Evolutionary conservation across 805 yeast genomes (phyloP), one percentile per base, ranked within the genome.

Genomic region (Sugiyamaella americana): DNA sequence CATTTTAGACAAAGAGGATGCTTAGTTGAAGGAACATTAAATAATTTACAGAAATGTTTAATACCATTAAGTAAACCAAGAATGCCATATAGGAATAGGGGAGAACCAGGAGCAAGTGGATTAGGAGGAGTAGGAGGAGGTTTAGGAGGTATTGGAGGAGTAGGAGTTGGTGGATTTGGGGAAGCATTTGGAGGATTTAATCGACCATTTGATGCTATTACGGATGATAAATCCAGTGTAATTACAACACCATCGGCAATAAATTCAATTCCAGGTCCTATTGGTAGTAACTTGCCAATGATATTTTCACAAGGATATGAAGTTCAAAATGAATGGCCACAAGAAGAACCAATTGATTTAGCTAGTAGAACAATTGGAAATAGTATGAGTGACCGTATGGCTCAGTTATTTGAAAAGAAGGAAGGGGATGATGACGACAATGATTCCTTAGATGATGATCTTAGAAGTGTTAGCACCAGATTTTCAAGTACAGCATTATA

Each of bases 11-110:
- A 86, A 56, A 77, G 75, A 47, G 95, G 95, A 1, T 84, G 94
- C 64, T 69, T 89, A 26, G 97, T 89, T 22, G 96, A 89, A 63
- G 97, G 97, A 8, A 79, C 87, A 1, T 70, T 89, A 54, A 91
- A 84, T 49, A 84, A 80, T 55, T 71, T 89, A 52, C 93, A 83
- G 61, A 66, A 84, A 43, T 80, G 88, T 50, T 71, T 29, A 40
- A 49, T 58, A 17, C 56, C 52, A 20, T 34, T 58, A 13, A 35
- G 54, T 26, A 52, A 50, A 40, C 59, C 59, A 17, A 39, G 51
- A 18, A 13, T 24, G 29, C 48, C 50, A 5, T 20, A 32, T 3
- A 34, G 45, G 3, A 18, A 13, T 5, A 16, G 22, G 26, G 8
- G 11, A 8, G 22, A 16, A 16, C 50, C 48, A 8, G 5, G 20